A percentile compares a stretch with the other conserved stretches of the same genome.
Conservation (phyloP, 2,329 filamentous ascomycete species). For the Elsinoe ampelina region DNA sequence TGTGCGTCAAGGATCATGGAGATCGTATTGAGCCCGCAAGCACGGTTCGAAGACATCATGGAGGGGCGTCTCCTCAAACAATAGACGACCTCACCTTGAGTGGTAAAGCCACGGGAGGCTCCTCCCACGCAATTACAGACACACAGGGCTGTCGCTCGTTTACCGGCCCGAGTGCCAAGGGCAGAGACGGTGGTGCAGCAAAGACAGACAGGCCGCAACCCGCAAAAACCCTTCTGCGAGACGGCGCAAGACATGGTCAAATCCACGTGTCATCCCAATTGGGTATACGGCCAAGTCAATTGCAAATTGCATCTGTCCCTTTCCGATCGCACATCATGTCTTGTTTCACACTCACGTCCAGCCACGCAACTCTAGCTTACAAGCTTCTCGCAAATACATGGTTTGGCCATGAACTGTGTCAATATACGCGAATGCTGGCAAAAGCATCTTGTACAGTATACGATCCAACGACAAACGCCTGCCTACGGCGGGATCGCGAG, state of each 20-base stretch:
- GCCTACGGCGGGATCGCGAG: background rate
- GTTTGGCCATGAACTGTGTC: background rate
- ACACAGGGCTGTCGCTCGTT: background rate
- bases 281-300: background rate
- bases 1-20: slow-evolving; percentile 2
- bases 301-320: background rate
- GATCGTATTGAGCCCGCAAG: slow-evolving; percentile 9
- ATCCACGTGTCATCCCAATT: slow-evolving; percentile 1
- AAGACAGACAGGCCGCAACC: background rate
- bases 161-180: slow-evolving; percentile 2
- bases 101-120: slow-evolving; percentile 5
- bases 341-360: background rate
- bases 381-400: background rate
- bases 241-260: background rate
- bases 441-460: background rate
- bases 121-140: background rate
- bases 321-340: background rate
- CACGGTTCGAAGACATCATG: background rate
- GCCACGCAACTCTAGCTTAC: background rate
- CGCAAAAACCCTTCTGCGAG: background rate
- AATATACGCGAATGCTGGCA: background rate
- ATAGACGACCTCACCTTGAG: slow-evolving; percentile 10
- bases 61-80: slow-evolving; percentile 2
- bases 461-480: background rate
- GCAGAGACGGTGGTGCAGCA: background rate